phyloP scores from a whole-genome alignment of 1,139 yeast genomes.

The Sugiyamaella pinicola region DNA sequence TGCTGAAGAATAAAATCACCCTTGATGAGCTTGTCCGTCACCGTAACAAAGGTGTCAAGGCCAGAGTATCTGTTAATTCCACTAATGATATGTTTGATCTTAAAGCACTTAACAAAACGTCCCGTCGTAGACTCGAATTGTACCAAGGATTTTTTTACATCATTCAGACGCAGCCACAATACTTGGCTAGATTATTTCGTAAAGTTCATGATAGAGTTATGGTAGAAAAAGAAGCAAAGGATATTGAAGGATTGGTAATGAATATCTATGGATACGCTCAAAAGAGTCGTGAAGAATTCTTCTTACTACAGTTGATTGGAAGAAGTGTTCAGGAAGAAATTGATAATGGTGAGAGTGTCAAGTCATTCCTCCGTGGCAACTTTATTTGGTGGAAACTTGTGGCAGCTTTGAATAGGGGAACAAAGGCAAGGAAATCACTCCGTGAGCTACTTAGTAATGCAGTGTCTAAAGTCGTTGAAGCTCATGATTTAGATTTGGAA shows the following conservation, averaged over 20 bases:
- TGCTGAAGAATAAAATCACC: conserved; percentile 77
- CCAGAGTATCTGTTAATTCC: conserved; percentile 31
- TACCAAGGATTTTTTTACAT: conserved; percentile 81
- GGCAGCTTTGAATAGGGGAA: conserved; percentile 56
- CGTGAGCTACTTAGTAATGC: conserved; percentile 57
- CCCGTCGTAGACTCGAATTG: conserved; percentile 52
- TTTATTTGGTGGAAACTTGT: conserved; percentile 55
- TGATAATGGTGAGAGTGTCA: conserved; percentile 33
- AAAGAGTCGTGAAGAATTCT: conserved; percentile 69
- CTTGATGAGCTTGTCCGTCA: conserved; percentile 70
- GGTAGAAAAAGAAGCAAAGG: conserved; percentile 43
- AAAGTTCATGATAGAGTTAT: conserved; percentile 34
- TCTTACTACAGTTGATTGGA: conserved; percentile 62
- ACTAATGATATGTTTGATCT: conserved; percentile 44
- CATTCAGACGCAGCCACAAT: conserved; percentile 80
- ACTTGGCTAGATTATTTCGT: conserved; percentile 61
- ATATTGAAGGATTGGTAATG: conserved; percentile 52
- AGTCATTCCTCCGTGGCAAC: conserved; percentile 38
- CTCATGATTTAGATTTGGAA: conserved; percentile 67
- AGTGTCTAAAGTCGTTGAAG: conserved; percentile 53
- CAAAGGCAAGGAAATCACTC: conserved; percentile 61
- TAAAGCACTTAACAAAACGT: conserved; percentile 46
- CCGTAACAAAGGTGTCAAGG: conserved; percentile 46
- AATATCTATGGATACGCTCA: conserved; percentile 51
- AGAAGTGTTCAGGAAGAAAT: conserved; percentile 55